Base-by-base conservation (phyloP, 306 rosid genomes). In the Prunus mira region DNA sequence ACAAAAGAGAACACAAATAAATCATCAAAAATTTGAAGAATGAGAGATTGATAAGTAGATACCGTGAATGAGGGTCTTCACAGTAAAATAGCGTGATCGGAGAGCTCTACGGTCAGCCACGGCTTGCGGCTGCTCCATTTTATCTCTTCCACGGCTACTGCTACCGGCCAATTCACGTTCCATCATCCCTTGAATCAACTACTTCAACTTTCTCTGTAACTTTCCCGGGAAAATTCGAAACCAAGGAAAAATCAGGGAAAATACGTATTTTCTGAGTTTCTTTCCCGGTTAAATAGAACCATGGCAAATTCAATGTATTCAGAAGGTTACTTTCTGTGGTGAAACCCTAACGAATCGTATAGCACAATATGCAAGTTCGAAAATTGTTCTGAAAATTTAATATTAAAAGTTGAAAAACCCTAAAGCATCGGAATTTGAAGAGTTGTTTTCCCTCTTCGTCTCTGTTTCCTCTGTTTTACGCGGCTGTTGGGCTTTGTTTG, bases 41-140 rank as follows among this genome's bases (percentile, higher is more conserved):
- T 3, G 2, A 18, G 30, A 25, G 6, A 60, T 4, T 13, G 15
- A 38, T 17, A 52, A 30, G 7, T 27, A 8, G 6, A 55, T 75
- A 83, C 86, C 75, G 49, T 73, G 64, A 13, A 83, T 79, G 63
- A 64, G 24, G 71, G 70, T 47, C 76, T 78, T 83, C 34, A 83
- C 66, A n/a, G 75, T 79, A 49, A 46, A 77, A 69, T 83, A 83
- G 10, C 77, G 86, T 24, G 83, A 79, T 13, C 86, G 86, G 47
- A 83, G 78, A 30, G 65, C 56, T 70, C 86, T 66, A 7, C 74
- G 82, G 68, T 74, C 80, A 30, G 61, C 46, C 43, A 13, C 58
- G 57, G 65, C 34, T 47, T 78, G 56, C 49, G 63, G 41, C 28
- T 24, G 12, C 19, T 32, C 24, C n/a, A 34, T 28, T 12, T 45